Base-by-base conservation (phyloP, 2,329 filamentous ascomycete genomes). In the Neopestalotiopsis rosae region DNA sequence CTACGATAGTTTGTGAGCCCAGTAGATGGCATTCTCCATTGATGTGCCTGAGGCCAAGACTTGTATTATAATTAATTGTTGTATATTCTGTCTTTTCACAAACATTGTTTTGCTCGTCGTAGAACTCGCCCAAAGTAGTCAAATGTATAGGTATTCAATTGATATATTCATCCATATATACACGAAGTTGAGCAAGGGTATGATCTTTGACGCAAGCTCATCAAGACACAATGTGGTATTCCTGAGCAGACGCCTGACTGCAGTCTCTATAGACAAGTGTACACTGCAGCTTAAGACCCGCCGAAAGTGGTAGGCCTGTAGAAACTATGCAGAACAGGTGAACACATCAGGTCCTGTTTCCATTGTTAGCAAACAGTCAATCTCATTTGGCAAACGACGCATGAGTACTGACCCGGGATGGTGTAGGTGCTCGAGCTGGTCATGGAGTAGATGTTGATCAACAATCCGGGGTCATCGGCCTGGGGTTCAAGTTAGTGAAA, bases 371-470 rank as follows among this genome's bases (percentile, higher is more conserved):
- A 24, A 28, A 20, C 30, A 28, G 61, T 17, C 24, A 14, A 65
- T 2, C 28, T 30, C 3, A 2, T 32, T 17, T 58, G 14, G 3
- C 3, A 9, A 9, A 65, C 9, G 12, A 7, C 10, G 17, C 42
- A 45, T 28, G 14, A 12, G 30, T 6, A 17, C 61, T 5, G 72
- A 79, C 79, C 79, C 24, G 79, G 79, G 24, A 79, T 79, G n/a
- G 73, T 74, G 68, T 80, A 79, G 1, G 72, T 76, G 63, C 74
- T 73, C 34, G 74, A 73, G 62, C 70, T 69, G 5, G 72, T 70
- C 69, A 77, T 76, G 59, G 70, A 74, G 69, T 81, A 80, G 70
- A 81, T 81, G 69, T 80, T 78, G 61, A 81, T 76, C 63, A 80
- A 70, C 7, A 80, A 72, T 9, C 79, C 79, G 4, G 79, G 76